Evolutionary conservation across 2,329 filamentous ascomycete species (phyloP).

Genomic region (Microsporum audouinii): DNA sequence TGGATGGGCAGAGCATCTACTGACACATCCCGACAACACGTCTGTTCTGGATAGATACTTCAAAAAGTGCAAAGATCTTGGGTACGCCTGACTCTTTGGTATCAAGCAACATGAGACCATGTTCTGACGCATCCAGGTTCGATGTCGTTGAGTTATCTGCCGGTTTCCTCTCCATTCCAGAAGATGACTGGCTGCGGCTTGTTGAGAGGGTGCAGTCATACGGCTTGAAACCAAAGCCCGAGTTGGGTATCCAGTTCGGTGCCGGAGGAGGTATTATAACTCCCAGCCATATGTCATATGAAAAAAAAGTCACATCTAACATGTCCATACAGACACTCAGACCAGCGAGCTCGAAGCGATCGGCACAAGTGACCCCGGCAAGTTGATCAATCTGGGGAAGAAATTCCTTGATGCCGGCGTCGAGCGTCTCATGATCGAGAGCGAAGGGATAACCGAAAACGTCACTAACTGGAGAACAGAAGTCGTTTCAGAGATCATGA

Average conservation of each 20-base stretch:
- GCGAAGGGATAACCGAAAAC: slow-evolving; percentile 50
- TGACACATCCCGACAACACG: slow-evolving; percentile 37
- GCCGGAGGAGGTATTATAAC: slow-evolving; percentile 34
- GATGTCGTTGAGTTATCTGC: slow-evolving; percentile 45
- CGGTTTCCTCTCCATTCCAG: slow-evolving; percentile 44
- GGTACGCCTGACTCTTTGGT: slow-evolving; percentile 20
- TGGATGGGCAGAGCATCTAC: slow-evolving; percentile 45
- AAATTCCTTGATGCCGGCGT: slow-evolving; percentile 43
- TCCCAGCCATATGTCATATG: neutral
- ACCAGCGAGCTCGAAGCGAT: slow-evolving; percentile 37
- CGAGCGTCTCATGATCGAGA: slow-evolving; percentile 48
- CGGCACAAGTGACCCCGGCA: slow-evolving; percentile 40
- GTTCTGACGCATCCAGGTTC: slow-evolving; percentile 27
- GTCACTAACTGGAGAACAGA: slow-evolving; percentile 45
- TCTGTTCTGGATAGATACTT: slow-evolving; percentile 43
- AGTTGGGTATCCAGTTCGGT: slow-evolving; percentile 47
- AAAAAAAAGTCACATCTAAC: neutral
- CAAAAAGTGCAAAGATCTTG: slow-evolving; percentile 41
- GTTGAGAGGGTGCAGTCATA: slow-evolving; percentile 39
- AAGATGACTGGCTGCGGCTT: slow-evolving; percentile 43
- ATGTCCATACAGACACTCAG: slow-evolving; percentile 32
- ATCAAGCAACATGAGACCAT: neutral
- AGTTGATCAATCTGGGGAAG: slow-evolving; percentile 40
- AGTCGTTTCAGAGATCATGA: slow-evolving; percentile 43
- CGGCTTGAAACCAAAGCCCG: slow-evolving; percentile 43